These are phyloP conservation scores for Rhypophila decipiens DNA, from an alignment of 495 filamentous ascomycete genomes.

Conservation along the genomic window DNA sequence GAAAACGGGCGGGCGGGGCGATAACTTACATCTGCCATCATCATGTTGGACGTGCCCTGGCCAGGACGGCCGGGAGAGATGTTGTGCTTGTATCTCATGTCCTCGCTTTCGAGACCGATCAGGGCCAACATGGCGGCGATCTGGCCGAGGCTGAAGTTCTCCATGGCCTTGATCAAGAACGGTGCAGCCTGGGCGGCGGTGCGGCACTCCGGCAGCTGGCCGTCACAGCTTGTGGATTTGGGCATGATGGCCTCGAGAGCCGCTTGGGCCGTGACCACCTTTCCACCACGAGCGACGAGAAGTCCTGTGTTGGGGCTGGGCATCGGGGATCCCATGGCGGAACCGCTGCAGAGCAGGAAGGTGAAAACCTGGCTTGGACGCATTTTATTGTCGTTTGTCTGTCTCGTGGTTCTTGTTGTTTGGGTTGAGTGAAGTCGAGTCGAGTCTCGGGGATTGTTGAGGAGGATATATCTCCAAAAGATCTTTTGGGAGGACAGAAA, in stretches of 20 bases:
- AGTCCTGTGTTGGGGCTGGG: too few relatives aligned
- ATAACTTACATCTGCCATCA: constrained; percentile 38
- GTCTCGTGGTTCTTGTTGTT: not conserved
- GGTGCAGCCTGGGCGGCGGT: constrained; percentile 58
- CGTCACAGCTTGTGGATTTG: constrained; percentile 38
- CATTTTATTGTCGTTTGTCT: constrained; percentile 2
- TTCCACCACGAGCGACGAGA: not conserved
- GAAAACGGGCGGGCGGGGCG: too few relatives aligned
- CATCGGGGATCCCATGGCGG: constrained; percentile 3
- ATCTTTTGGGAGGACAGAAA: too few relatives aligned
- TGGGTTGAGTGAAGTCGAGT: too few relatives aligned
- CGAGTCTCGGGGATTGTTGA: too few relatives aligned
- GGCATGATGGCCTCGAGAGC: constrained; percentile 48
- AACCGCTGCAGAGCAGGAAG: constrained; percentile 8
- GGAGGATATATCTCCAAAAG: too few relatives aligned
- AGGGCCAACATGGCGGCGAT: constrained; percentile 57
- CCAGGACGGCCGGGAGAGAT: constrained; percentile 51
- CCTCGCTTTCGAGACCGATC: constrained; percentile 61
- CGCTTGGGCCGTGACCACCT: constrained; percentile 24
- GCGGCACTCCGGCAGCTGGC: constrained; percentile 53
- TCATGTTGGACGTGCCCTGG: constrained; percentile 82
- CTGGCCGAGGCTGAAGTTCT: constrained; percentile 36
- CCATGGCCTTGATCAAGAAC: constrained; percentile 26
- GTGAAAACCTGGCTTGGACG: constrained; percentile 2
- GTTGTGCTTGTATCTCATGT: constrained; percentile 65